Evolutionary conservation across 176 grass and related monocot species (phyloP).

Genomic region (Ananas comosus): DNA sequence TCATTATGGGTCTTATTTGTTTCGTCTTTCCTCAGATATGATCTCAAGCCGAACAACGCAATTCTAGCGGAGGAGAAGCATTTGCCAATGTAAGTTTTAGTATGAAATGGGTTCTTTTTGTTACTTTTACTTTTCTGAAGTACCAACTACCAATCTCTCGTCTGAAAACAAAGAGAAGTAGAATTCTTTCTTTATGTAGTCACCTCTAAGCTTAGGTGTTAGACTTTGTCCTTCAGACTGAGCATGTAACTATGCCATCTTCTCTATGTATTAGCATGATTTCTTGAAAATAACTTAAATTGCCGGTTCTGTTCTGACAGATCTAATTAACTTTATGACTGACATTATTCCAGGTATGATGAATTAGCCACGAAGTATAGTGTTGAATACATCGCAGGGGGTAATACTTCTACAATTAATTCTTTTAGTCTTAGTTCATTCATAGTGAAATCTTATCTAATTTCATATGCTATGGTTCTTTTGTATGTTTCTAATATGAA

Average conservation of each 20-base stretch:
- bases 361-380: constrained; percentile 70
- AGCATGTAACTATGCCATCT: too few species aligned
- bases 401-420: constrained; percentile 28
- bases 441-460: constrained; percentile 4
- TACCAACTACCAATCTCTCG: too few species aligned
- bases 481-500: constrained; percentile 23
- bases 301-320: not conserved
- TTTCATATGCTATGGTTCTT: constrained; percentile 7
- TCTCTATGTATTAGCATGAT: not conserved
- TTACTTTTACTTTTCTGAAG: too few species aligned
- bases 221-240: too few species aligned
- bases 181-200: too few species aligned
- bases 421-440: not conserved
- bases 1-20: constrained; percentile 16
- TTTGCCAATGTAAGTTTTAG: constrained; percentile 71
- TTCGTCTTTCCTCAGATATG: constrained; percentile 49
- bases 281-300: not conserved
- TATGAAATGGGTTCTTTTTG: too few species aligned
- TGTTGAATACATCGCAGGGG: constrained; percentile 96
- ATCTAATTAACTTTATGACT: not conserved
- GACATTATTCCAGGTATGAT: constrained; percentile 49
- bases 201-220: too few species aligned
- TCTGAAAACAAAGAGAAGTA: too few species aligned
- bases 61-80: constrained; percentile 84
- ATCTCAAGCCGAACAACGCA: constrained; percentile 70